phyloP scores from a whole-genome alignment of 2,329 filamentous ascomycete genomes.

The Ophiosphaerella herpotricha region DNA sequence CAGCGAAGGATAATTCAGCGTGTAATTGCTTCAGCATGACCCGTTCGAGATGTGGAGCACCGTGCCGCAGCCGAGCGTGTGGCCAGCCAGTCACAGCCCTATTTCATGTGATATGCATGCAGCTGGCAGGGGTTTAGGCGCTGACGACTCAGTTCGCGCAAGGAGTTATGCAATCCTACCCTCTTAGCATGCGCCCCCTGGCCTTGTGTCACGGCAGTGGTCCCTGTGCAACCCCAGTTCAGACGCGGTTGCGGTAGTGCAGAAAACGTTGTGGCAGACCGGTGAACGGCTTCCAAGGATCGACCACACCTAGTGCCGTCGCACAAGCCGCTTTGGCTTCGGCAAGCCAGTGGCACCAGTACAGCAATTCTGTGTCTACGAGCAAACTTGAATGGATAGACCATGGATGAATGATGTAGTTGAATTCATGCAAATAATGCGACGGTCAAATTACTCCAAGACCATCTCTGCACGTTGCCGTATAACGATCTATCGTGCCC shows the following conservation, averaged over 20 bases:
- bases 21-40: constrained; percentile 30
- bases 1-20: constrained; percentile 31
- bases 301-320: constrained; percentile 9
- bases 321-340: constrained; percentile 4
- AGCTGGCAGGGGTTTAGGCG: constrained; percentile 23
- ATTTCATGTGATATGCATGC: constrained; percentile 15
- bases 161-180: constrained; percentile 11
- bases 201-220: constrained; percentile 13
- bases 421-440: constrained; percentile 1
- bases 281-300: constrained; percentile 11
- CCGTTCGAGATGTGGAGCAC: constrained; percentile 20
- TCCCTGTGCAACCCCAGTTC: constrained; percentile 16
- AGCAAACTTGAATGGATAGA: background rate
- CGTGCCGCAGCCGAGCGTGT: constrained; percentile 31
- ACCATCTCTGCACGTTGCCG: constrained; percentile 10
- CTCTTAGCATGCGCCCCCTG: constrained; percentile 12
- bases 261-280: constrained; percentile 28
- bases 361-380: background rate
- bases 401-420: constrained; percentile 5
- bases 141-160: constrained; percentile 22
- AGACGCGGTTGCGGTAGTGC: constrained; percentile 21
- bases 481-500: constrained; percentile 14
- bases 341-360: background rate
- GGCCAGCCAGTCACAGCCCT: constrained; percentile 21
- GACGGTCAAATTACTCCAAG: too few species aligned